Evolutionary conservation across 176 grass and related monocot genomes (phyloP), one percentile per base, ranked within the genome.

Genomic region (Avena insularis): DNA sequence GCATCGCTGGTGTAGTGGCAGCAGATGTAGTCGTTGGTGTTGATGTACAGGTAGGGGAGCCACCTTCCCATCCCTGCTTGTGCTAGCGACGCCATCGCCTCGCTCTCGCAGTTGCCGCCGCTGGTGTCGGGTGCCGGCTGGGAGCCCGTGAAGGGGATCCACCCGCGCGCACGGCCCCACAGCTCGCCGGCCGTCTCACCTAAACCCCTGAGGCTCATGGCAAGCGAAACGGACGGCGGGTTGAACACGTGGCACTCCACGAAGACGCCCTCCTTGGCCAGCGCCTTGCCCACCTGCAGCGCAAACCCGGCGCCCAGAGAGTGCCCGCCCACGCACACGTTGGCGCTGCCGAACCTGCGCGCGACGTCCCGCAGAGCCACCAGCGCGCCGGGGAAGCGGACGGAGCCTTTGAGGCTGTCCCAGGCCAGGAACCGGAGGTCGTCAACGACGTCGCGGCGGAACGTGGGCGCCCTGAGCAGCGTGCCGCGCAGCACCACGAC

Each of bases 221-320:
- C 95, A 38, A 95, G 75, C 54, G 95, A 98, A 78, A 95, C 93
- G 7, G 93, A 98, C 9, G 95, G 93, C 33, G 93, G 91, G 78
- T 98, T 98, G 79, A 98, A 98, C 62, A 95, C 79, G 84, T 98
- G 95, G 88, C 95, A 98, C 75, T 98, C 95, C 15, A 98, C 93
- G 71, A 92, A 78, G 29, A 92, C 82, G 45, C 91, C 85, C 61
- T 91, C 83, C 84, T 95, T 95, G 55, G 91, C 95, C 49, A 93
- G 86, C 58, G 93, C 82, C 87, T 98, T 98, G 66, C 93, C 91
- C 11, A 98, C 89, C 82, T 93, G 95, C 43, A 98, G 91, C 69
- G 91, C 95, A 69, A 95, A 93, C 54, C 91, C 95, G 60, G 93
- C 93, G 20, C 95, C 95, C 38, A 95, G 85, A 38, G 93, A 95